Conservation (phyloP, 2,329 filamentous ascomycete genomes). For the Trichoderma afroharzianum region DNA sequence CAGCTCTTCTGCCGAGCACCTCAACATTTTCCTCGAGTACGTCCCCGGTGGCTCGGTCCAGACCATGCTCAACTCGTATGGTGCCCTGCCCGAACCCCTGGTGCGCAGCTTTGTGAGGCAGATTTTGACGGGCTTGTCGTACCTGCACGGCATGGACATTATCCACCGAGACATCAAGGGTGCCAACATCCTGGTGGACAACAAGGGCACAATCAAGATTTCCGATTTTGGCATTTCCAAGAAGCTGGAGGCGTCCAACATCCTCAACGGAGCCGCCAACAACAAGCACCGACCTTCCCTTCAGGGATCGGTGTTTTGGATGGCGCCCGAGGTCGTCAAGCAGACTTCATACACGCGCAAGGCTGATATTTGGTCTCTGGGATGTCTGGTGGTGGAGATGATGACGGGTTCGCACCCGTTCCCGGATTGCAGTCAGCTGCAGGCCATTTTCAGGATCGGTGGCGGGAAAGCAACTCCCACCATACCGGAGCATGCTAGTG, state of each 20-base stretch:
- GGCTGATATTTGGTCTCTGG: slow-evolving; percentile 97
- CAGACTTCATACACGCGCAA: slow-evolving; percentile 98
- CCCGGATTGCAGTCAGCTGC: slow-evolving; percentile 93
- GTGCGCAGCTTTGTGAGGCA: slow-evolving; percentile 96
- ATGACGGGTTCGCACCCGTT: slow-evolving; percentile 96
- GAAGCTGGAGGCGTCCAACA: slow-evolving; percentile 87
- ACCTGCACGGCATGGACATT: slow-evolving; percentile 90
- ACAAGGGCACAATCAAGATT: slow-evolving; percentile 98
- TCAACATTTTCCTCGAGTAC: slow-evolving; percentile 99
- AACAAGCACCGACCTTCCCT: slow-evolving; percentile 72
- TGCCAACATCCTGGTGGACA: slow-evolving; percentile 97
- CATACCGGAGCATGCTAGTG: slow-evolving; percentile 80
- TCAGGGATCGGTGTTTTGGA: slow-evolving; percentile 98
- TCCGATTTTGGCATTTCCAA: slow-evolving; percentile 99
- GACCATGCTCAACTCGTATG: slow-evolving; percentile 98
- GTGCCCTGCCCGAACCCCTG: slow-evolving; percentile 85
- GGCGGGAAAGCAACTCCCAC: slow-evolving; percentile 82
- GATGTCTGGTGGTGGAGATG: slow-evolving; percentile 97
- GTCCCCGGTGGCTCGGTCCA: slow-evolving; percentile 96
- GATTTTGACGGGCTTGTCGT: slow-evolving; percentile 87
- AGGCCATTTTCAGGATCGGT: slow-evolving; percentile 98
- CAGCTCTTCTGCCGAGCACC: slow-evolving; percentile 81
- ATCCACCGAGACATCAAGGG: slow-evolving; percentile 99
- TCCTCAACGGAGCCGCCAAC: slow-evolving; percentile 66
- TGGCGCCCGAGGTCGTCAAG: slow-evolving; percentile 97